Evolutionary conservation across 768 basidiomycete genomes (phyloP).

Genomic region (Tulasnella sp.): DNA sequence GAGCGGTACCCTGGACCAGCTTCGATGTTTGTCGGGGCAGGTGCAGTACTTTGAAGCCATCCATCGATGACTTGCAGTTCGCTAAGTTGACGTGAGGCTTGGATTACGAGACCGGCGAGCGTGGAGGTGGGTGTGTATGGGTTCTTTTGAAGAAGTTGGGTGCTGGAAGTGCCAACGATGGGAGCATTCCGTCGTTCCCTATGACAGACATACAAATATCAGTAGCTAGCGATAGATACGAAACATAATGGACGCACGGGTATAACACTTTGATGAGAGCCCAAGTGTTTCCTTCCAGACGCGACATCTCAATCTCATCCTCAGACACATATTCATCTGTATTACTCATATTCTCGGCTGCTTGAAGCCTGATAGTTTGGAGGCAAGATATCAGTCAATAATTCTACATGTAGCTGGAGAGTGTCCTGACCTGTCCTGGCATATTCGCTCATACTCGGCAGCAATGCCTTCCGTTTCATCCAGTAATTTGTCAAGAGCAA

Average conservation of each 20-base stretch:
- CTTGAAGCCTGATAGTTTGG: neutral
- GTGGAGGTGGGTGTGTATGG: slow-evolving; percentile 74
- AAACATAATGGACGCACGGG: slow-evolving; percentile 31
- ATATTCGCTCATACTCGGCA: neutral
- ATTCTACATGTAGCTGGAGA: neutral
- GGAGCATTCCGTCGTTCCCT: slow-evolving; percentile 62
- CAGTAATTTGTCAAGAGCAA: no score
- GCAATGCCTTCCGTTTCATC: no score
- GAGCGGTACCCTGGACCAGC: slow-evolving; percentile 75
- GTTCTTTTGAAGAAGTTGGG: slow-evolving; percentile 51
- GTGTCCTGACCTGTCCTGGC: neutral
- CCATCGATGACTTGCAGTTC: slow-evolving; percentile 67
- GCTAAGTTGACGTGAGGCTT: slow-evolving; percentile 51
- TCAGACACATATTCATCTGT: neutral
- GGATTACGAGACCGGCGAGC: slow-evolving; percentile 63
- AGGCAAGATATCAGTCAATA: no score
- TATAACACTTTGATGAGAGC: slow-evolving; percentile 61
- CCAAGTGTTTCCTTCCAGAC: slow-evolving; percentile 77
- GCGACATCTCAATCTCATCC: slow-evolving; percentile 53
- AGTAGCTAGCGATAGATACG: neutral
- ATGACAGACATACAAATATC: slow-evolving; percentile 4
- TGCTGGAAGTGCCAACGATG: slow-evolving; percentile 39
- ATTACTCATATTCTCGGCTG: neutral
- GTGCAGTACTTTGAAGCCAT: slow-evolving; percentile 75
- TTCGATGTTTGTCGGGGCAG: slow-evolving; percentile 49